These are phyloP conservation scores for Pezicula rhizophila DNA, from an alignment of 2,329 filamentous ascomycete species.

Conservation along the genomic window DNA sequence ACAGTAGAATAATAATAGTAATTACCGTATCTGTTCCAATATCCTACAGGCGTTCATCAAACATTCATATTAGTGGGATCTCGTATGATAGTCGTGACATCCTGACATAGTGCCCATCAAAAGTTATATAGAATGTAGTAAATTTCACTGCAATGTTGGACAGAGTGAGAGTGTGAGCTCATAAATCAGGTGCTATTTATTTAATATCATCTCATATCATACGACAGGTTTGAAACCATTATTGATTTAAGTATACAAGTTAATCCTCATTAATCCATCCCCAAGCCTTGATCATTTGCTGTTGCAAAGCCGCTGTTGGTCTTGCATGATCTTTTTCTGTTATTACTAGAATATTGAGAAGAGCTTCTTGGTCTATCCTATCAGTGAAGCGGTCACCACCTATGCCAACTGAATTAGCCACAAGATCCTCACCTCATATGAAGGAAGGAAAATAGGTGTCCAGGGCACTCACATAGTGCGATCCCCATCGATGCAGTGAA, in stretches of 20 bases:
- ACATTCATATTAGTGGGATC: too few species aligned
- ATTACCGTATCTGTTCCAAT: too few species aligned
- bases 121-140: too few species aligned
- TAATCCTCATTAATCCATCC: not conserved
- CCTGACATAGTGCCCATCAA: too few species aligned
- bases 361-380: constrained; percentile 31
- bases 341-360: constrained; percentile 29
- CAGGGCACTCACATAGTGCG: constrained; percentile 37
- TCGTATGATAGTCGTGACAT: too few species aligned
- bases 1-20: too few species aligned
- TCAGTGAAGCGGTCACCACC: constrained; percentile 34
- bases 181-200: too few species aligned
- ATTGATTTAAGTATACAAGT: not conserved
- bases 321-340: constrained; percentile 22
- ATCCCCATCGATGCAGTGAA: constrained; percentile 50
- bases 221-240: too few species aligned
- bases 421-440: not conserved
- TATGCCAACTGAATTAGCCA: constrained; percentile 10
- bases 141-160: too few species aligned
- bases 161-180: too few species aligned
- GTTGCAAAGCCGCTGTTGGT: constrained; percentile 9
- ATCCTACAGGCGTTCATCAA: too few species aligned
- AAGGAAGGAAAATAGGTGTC: not conserved
- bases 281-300: constrained; percentile 3
- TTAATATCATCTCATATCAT: too few species aligned